These are phyloP conservation scores for Aureobasidium namibiae DNA, from an alignment of 2,329 filamentous ascomycete species.

Conservation along the genomic window DNA sequence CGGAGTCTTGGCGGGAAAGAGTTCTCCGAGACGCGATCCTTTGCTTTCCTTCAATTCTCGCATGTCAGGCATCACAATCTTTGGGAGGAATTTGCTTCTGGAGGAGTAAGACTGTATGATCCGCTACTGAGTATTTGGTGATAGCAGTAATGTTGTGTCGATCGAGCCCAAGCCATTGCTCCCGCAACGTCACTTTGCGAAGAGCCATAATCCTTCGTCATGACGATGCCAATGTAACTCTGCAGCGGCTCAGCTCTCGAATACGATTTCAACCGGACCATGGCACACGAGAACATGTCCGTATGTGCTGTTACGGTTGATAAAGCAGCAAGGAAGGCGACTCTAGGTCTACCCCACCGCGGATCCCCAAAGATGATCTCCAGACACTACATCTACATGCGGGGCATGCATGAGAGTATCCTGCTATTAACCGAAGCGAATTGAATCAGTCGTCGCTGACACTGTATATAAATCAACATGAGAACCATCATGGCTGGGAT, in stretches of 20 bases:
- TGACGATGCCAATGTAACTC: background rate
- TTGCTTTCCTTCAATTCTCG: background rate
- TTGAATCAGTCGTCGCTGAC: background rate
- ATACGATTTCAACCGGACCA: conserved; percentile 60
- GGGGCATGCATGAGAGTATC: background rate
- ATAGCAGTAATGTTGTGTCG: background rate
- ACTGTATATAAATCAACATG: background rate
- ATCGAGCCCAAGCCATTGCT: background rate
- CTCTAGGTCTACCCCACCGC: background rate
- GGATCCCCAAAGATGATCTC: background rate
- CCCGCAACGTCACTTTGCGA: background rate
- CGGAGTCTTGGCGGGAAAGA: background rate
- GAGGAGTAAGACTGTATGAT: background rate
- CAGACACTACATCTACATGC: background rate
- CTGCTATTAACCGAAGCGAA: background rate
- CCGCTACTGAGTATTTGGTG: too few species aligned
- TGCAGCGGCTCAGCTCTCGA: background rate
- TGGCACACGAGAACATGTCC: background rate
- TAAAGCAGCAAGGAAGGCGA: background rate
- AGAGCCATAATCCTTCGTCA: background rate
- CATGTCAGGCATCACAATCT: background rate
- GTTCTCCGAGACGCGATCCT: background rate
- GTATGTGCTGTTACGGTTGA: background rate
- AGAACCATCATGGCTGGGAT: background rate
- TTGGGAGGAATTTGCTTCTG: background rate